These are phyloP conservation scores for Endocladia muricata DNA, from an alignment of 31 red algal species.

Conservation along the genomic window DNA sequence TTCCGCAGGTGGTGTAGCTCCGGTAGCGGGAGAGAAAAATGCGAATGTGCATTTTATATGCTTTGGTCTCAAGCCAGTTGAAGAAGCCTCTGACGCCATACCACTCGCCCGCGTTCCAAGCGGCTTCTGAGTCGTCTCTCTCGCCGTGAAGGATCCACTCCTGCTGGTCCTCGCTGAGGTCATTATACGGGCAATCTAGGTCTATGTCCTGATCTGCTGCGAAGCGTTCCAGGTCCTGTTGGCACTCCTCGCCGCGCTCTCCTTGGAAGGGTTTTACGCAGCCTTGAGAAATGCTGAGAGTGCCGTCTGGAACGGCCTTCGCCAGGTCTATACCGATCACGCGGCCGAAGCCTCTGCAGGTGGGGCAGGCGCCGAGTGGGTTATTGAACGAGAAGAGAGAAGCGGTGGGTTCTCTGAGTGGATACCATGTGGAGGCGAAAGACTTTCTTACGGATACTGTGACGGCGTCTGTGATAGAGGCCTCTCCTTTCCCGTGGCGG, in stretches of 20 bases:
- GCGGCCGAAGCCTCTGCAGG: conserved; percentile 8
- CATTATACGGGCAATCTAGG: neutral
- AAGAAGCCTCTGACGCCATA: conserved; percentile 6
- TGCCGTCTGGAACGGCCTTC: neutral
- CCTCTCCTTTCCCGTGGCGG: neutral
- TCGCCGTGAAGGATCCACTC: conserved; percentile 8
- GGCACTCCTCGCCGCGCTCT: neutral
- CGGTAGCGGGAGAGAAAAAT: conserved; percentile 13
- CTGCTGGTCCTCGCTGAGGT: neutral
- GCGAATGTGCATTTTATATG: conserved; percentile 25
- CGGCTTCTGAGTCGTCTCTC: neutral
- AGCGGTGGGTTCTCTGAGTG: neutral
- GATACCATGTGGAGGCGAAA: neutral
- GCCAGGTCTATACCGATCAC: conserved; percentile 10
- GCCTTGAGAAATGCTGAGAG: neutral
- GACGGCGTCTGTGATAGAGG: neutral
- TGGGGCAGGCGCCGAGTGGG: conserved; percentile 8
- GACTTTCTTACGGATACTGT: neutral
- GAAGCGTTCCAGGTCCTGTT: neutral
- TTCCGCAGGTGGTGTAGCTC: neutral
- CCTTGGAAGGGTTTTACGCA: neutral
- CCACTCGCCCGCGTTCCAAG: neutral
- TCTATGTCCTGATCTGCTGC: neutral
- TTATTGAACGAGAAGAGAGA: conserved; percentile 10
- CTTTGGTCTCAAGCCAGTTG: conserved; percentile 16